Base-by-base conservation (phyloP, 176 grass and related monocot species). In the Chrysopogon serrulatus region DNA sequence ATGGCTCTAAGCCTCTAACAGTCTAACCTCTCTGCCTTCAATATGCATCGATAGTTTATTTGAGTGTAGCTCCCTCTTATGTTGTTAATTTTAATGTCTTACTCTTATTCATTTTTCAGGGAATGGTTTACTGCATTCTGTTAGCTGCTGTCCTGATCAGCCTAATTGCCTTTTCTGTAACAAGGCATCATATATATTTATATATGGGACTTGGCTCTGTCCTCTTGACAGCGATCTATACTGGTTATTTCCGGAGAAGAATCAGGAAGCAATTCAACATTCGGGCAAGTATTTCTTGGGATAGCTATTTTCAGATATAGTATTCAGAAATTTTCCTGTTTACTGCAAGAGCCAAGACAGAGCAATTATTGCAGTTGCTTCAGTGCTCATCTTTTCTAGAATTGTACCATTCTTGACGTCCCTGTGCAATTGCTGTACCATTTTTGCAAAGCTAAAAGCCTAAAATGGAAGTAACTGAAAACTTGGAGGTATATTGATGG, bases 241-340 rank as follows among this genome's bases (percentile, higher is more conserved):
- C 92, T 19, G 91, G 96, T 83, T 94, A 99, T 75, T 99, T 94
- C 68, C 85, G 93, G 81, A 89, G 88, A 65, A 96, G 91, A 79
- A 90, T 99, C 45, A 92, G 91, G 85, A 94, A 91, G 73, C 93
- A 92, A 60, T 99, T 92, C 86, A 99, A 99, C 80, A 99, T 99
- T 72, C 87, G 90, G 45, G 96, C 92, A 90, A 86, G 65, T 71
- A 80, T 85, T 76, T 84, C 36, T 79, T 70, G 27, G 31, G 23
- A 56, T 79, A 70, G 4, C 56, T 51, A 32, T 33, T 84, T 66
- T 74, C 40, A 40, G 37, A 76, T 71, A 82, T 43, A 63, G 68
- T 79, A 34, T 57, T 79, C 8, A 79, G 26, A 51, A 10, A 43
- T 24, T 24, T 71, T 33, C 15, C 51, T 41, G 68, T 28, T 51